These are phyloP conservation scores for Salix brachista DNA, from an alignment of 345 rosid species.

Conservation along the genomic window DNA sequence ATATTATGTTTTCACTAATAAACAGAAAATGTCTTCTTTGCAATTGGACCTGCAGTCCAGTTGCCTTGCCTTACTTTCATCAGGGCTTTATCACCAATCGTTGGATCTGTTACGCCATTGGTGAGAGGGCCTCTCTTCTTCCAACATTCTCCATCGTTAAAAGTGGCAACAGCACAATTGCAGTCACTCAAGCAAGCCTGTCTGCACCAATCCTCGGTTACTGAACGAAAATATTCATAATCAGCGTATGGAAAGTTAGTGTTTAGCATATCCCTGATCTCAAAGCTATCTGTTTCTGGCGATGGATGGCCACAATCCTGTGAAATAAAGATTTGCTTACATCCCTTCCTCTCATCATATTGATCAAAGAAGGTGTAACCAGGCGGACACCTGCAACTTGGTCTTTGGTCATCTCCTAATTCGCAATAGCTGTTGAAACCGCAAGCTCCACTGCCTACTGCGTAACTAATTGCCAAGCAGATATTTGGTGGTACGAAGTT, in stretches of 20 bases:
- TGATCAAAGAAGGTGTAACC: no score
- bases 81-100: slow-evolving; percentile 13
- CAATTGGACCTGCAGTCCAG: not conserved
- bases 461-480: slow-evolving; percentile 15
- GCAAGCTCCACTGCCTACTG: slow-evolving; percentile 43
- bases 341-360: no score
- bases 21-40: no score
- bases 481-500: slow-evolving; percentile 32
- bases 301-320: slow-evolving; percentile 18
- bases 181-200: slow-evolving; percentile 35
- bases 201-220: no score
- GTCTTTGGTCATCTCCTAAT: slow-evolving; percentile 25
- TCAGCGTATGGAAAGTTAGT: no score
- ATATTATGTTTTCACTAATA: no score
- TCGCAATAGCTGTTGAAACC: slow-evolving; percentile 53
- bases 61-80: slow-evolving; percentile 34
- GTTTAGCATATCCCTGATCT: no score
- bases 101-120: no score
- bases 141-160: slow-evolving; percentile 23
- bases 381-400: no score
- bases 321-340: no score
- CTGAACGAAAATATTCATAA: no score
- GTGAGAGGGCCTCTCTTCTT: slow-evolving; percentile 34
- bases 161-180: slow-evolving; percentile 44
- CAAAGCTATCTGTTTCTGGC: not conserved